A percentile compares a stretch with the other conserved stretches of the same genome.
Evolutionary conservation across 441 rosid genomes (phyloP).

Genomic region (Kokia cookei): DNA sequence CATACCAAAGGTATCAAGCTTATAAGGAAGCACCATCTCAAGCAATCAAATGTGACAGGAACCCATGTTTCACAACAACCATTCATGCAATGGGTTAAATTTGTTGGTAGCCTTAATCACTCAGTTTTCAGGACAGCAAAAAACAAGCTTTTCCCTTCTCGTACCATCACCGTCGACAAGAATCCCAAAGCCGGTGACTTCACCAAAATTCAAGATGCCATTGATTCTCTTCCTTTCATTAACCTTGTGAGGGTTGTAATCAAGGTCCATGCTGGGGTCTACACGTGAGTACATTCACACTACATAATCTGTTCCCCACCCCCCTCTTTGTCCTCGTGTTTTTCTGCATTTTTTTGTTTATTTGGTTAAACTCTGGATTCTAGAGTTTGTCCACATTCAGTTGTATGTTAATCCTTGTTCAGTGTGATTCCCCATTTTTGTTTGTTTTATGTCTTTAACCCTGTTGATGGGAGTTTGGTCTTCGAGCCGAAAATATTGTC

Average conservation of each 20-base stretch:
- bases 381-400: conserved; percentile 23
- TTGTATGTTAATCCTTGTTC: neutral
- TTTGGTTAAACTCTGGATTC: conserved; percentile 4
- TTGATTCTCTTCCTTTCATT: conserved; percentile 82
- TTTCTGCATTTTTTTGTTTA: neutral
- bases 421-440: neutral
- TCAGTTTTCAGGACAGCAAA: conserved; percentile 69
- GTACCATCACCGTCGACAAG: conserved; percentile 51
- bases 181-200: conserved; percentile 70
- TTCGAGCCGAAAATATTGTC: too few relatives aligned
- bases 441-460: too few relatives aligned
- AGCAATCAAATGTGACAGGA: conserved; percentile 2
- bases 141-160: conserved; percentile 86
- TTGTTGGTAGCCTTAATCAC: conserved; percentile 77
- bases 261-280: conserved; percentile 91
- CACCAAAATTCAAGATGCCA: conserved; percentile 83
- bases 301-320: too few relatives aligned
- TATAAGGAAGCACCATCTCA: neutral
- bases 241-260: conserved; percentile 88
- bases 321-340: neutral
- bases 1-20: conserved; percentile 42
- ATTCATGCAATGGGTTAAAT: conserved; percentile 77
- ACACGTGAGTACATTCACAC: conserved; percentile 49
- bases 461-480: too few relatives aligned
- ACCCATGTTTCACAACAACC: conserved; percentile 6